phyloP scores from a whole-genome alignment of 257 asterid genomes.

The Anisodus tanguticus region DNA sequence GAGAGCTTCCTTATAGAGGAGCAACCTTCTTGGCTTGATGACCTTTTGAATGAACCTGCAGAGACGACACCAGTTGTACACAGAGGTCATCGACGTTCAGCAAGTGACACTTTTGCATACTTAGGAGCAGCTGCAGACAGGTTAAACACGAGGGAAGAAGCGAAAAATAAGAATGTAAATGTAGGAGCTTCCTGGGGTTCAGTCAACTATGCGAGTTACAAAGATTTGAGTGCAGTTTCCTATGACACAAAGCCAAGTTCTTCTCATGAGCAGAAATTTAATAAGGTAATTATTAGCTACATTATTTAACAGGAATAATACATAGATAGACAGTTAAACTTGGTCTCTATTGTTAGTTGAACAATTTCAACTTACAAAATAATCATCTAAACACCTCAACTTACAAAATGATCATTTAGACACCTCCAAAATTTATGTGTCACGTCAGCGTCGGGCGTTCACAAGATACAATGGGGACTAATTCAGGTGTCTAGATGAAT shows the following conservation, averaged over 20 bases:
- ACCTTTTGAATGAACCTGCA: slow-evolving; percentile 66
- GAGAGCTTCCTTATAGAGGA: slow-evolving; percentile 67
- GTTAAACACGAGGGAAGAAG: slow-evolving; percentile 41
- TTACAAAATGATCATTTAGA: too few species aligned
- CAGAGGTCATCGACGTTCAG: slow-evolving; percentile 66
- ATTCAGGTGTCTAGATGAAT: too few species aligned
- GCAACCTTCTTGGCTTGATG: slow-evolving; percentile 86
- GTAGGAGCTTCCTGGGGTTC: slow-evolving; percentile 32
- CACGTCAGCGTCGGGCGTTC: too few species aligned
- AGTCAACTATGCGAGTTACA: slow-evolving; percentile 32
- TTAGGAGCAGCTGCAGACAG: slow-evolving; percentile 45
- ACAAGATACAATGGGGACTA: too few species aligned
- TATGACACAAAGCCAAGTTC: slow-evolving; percentile 37
- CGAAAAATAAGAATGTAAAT: slow-evolving; percentile 29
- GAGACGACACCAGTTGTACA: slow-evolving; percentile 32
- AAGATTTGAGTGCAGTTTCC: slow-evolving; percentile 30
- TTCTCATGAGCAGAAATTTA: slow-evolving; percentile 38
- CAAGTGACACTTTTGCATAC: slow-evolving; percentile 69
- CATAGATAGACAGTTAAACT: too few species aligned
- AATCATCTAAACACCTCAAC: too few species aligned
- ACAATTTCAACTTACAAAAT: too few species aligned
- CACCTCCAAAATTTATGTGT: too few species aligned
- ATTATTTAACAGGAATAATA: background rate
- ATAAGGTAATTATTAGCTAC: background rate
- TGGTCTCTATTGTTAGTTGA: too few species aligned